These are phyloP conservation scores for Pichia norvegensis DNA, from an alignment of 1,139 yeast species.

Conservation along the genomic window DNA sequence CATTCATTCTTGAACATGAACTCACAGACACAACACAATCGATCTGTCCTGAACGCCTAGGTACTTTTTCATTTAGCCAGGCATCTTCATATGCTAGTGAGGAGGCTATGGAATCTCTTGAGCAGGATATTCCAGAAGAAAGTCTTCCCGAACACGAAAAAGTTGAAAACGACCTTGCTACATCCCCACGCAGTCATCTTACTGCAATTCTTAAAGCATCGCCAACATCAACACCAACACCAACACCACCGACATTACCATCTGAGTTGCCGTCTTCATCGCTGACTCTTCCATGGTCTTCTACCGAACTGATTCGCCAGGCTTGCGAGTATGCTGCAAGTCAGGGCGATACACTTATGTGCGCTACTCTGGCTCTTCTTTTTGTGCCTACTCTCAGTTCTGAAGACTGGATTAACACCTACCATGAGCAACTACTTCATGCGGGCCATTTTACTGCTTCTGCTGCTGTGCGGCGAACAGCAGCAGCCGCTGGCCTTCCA, in stretches of 20 bases:
- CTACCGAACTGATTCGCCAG: conserved; percentile 35
- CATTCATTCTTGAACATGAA: conserved; percentile 39
- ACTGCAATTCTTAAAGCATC: no score
- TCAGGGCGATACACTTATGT: conserved; percentile 61
- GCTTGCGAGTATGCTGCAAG: conserved; percentile 46
- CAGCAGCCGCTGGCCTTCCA: conserved; percentile 30
- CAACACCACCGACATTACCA: neutral
- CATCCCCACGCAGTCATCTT: no score
- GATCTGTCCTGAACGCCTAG: neutral
- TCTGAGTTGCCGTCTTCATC: neutral
- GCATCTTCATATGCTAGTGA: neutral
- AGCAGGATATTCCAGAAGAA: neutral
- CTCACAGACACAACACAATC: neutral
- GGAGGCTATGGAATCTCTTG: neutral
- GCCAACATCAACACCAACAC: neutral
- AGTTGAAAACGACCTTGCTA: no score
- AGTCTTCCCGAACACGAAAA: no score
- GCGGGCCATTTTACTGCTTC: conserved; percentile 50
- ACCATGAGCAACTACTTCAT: conserved; percentile 50
- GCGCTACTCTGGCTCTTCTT: conserved; percentile 51
- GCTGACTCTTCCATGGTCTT: conserved; percentile 38
- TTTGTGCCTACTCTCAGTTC: conserved; percentile 36
- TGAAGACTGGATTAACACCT: conserved; percentile 51
- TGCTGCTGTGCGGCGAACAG: conserved; percentile 46
- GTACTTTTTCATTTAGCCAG: neutral